Evolutionary conservation across 192 early-diverging fungal species (phyloP), one percentile per base, ranked within the genome.

Genomic region (Backusella liffmaniae): DNA sequence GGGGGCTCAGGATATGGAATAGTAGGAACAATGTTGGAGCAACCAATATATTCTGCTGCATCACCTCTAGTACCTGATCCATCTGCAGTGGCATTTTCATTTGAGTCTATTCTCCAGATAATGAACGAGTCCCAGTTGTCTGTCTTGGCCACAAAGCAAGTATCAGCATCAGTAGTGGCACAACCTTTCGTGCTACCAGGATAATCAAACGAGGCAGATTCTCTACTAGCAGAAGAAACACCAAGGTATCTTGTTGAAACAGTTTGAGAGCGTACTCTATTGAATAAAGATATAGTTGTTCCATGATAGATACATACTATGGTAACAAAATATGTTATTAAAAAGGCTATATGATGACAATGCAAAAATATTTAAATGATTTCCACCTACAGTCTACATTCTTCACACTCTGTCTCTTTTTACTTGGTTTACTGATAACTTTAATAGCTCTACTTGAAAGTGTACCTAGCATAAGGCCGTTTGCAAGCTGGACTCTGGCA

Each of bases 401-500:
- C 78, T 94, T 94, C 16, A 87, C 85, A 66, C 91, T 94, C 73
- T 95, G 92, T 56, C 92, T 88, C 85, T 96, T 96, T 83, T 95
- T 96, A 53, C 91, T 93, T 0, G 96, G 95, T 82, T 98, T 97
- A 76, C 93, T 95, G 67, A 97, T 96, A 10, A 96, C 93, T 70
- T 93, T 94, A 76, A 98, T 92, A 15, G 91, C 89, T 44, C 86
- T 86, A 68, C 93, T 94, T 23, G 91, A 86, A 82, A 95, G 91
- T 23, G 88, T 89, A 26, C 90, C 90, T 26, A 93, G 71, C 69
- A 86, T 80, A 18, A 88, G 73, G 66, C 88, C 89, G 6, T 88
- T 81, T n/a, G 87, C 89, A 70, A 90, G 87, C 72, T 91, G 87
- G 70, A 94, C 80, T 21, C 91, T 88, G 41, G 93, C 91, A 65